Base-by-base conservation (phyloP, 306 rosid genomes). In the Abrus pulchellus region DNA sequence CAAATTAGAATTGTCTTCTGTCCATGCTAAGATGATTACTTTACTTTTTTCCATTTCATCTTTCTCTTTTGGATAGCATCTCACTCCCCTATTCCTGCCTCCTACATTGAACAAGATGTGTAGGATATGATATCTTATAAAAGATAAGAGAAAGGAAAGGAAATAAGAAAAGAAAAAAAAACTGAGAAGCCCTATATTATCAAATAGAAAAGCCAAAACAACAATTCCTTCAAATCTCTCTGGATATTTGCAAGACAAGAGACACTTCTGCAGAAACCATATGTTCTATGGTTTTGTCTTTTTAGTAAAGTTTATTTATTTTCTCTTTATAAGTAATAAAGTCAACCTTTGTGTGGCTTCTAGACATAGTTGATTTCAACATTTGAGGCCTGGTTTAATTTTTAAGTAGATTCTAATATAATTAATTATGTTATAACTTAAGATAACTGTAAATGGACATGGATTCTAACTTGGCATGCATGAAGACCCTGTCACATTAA, bases 141-240 rank as follows among this genome's bases (percentile, higher is more conserved):
- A 59, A 60, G 44, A 45, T 32, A 6, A 32, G 2, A 32, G 9
- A 69, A 45, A 57, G 27, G 32, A 68, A 54, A 54, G 70, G 11
- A 73, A 40, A 34, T 33, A 43, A 33, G 59, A 67, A 40, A 69
- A 68, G 55, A 8, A 68, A 45, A 55, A 59, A 38, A 50, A 66
- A 33, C 10, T 47, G 2, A 48, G 69, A 68, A 65, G 14, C 43
- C 50, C 6, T 69, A 45, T 68, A 5, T 40, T 13, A 56, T 78
- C 61, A 55, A 78, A 12, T 49, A 13, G 28, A 8, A 64, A 43
- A 29, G 41, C 66, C 56, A 64, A 77, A 77, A 20, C 54, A 50
- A 33, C 64, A 50, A 28, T 52, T 7, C 32, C 30, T 30, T 64
- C 53, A 53, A 40, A 66, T 53, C 34, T 65, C 8, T 68, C 32